Evolutionary conservation across 495 filamentous ascomycete species (phyloP), one percentile per base, ranked within the genome.

Genomic region (Hyaloscypha variabilis): DNA sequence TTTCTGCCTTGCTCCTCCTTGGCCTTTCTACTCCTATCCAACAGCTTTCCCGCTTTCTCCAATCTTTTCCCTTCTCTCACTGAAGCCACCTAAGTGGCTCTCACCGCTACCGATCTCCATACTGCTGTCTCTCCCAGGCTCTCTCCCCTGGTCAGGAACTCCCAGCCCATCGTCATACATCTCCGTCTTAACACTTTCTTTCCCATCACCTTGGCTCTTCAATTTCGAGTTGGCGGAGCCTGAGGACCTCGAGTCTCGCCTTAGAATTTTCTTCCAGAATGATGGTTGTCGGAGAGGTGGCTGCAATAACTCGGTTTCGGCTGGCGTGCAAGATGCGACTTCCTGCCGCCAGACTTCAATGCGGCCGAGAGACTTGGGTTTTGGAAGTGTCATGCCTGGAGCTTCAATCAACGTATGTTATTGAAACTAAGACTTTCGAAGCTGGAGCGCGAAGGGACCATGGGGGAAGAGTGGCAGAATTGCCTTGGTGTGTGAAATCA

Each of bases 301-400:
- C 36, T 52, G 26, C 2, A 31, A 17, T 19, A 21, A 49, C 24
- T 19, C 31, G n/a, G 23, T 30, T 14, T 64, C 29, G 28, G 13
- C 39, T 19, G 46, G 60, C 8, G 49, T 50, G 50, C 6, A 54
- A 13, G 52, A 51, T 2, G 55, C 26, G 25, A 66, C 63, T 29
- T 66, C 63, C 19, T 66, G 24, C 5, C 63, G 56, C 63, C 63
- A 66, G 10, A 54, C 25, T 51, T 66, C 63, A 6, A 66, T 66
- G 42, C 58, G 39, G 39, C 8, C 39, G 6, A 17, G 11, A 23
- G 62, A 57, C 49, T 21, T 31, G 31, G 23, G 57, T 29, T 60
- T 54, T 17, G 63, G 46, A 2, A 39, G 21, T 21, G 63, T 54
- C 63, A 63, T 63, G 11, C 39, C 42, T 14, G 24, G 13, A 36